Evolutionary conservation across 257 asterid species (phyloP), one percentile per base, ranked within the genome.

Genomic region (Capsicum rhomboideum): DNA sequence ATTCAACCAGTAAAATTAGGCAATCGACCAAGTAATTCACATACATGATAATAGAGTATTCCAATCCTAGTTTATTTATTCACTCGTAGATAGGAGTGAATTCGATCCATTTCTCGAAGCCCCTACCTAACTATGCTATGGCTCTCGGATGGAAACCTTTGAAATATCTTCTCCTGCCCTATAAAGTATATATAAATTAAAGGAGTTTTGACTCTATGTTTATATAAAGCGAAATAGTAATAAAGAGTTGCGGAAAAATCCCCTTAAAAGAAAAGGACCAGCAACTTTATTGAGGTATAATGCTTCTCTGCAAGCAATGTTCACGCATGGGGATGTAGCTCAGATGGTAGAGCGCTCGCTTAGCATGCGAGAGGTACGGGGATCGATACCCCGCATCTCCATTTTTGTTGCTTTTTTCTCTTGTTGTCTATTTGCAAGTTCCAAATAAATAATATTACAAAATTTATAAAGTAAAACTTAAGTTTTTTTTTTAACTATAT

Each of bases 281-380:
- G n/a, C n/a, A n/a, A n/a, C n/a, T n/a, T n/a, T n/a, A n/a, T n/a
- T n/a, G n/a, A n/a, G n/a, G n/a, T n/a, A n/a, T n/a, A n/a, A 34
- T 34, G 4, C 4, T 0, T 56, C 12, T 31, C 2, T 17, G 2
- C 26, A 8, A 4, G 0, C 0, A 8, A 8, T 17, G 16, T 9
- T 68, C 52, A 17, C 9, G 18, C 0, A 18, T 68, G 93, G 91
- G 92, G 92, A 87, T 91, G 93, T 91, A 91, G 93, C 91, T 91
- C 92, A 89, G 90, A 91, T 89, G 93, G 92, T 89, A 91, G 91
- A 91, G 91, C 88, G 87, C 90, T 88, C 89, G 89, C 90, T 87
- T 86, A 82, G 90, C 89, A 85, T 88, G 91, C 89, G 91, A 90
- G 87, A 87, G 89, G 89, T 83, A 84, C 86, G 90, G 91, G 90